Base-by-base conservation (phyloP, 805 yeast genomes). In the Nakazawaea molendinolei region DNA sequence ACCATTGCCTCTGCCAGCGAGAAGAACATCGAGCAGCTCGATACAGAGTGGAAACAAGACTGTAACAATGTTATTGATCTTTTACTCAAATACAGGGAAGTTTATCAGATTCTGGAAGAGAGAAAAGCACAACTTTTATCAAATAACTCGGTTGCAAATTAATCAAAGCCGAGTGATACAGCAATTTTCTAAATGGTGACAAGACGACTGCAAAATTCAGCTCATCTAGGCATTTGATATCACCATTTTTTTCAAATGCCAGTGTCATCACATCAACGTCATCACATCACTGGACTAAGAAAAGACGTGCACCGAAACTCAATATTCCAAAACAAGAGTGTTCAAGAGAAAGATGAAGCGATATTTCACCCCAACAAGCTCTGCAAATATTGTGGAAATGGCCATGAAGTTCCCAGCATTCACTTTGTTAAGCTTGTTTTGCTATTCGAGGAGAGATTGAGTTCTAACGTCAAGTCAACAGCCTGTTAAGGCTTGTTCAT, bases 401-500 rank as follows among this genome's bases (percentile, higher is more conserved):
- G 27, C 38, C 25, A 38, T 38, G 41, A 38, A 38, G 24, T 16
- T 38, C 19, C 41, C 41, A 9, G 41, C 33, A 10, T 29, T 38
- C 34, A 38, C 41, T 15, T 18, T 38, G 23, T 37, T 38, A 33
- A 20, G 41, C 33, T 5, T 12, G n/a, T 5, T 9, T 31, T 9
- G 5, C n/a, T n/a, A n/a, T n/a, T n/a, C n/a, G n/a, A n/a, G n/a
- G n/a, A n/a, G n/a, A n/a, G n/a, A n/a, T n/a, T n/a, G n/a, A n/a
- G n/a, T n/a, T n/a, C n/a, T n/a, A n/a, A n/a, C n/a, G n/a, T n/a
- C n/a, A n/a, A n/a, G n/a, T n/a, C 15, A 26, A 23, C 35, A 78
- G 83, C 65, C 92, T 33, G 84, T 78, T 19, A 79, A 85, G 52
- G 97, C 98, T 17, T 90, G 95, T 85, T 86, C 85, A 59, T 90